phyloP scores from a whole-genome alignment of 306 rosid genomes.

The Fragaria nilgerrensis region DNA sequence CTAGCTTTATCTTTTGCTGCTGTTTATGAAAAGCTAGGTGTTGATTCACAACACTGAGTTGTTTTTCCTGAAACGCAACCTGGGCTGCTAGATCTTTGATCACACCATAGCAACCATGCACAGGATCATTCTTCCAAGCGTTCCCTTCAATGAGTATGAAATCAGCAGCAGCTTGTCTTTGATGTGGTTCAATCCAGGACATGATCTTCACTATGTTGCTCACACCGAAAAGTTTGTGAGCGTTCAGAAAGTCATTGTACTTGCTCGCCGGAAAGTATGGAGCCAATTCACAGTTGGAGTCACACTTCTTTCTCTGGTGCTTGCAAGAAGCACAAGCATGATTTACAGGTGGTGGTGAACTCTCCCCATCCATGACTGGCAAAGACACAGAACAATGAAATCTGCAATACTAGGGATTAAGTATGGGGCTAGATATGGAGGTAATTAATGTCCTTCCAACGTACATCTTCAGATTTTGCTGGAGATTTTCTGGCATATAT shows the following conservation, averaged over 20 bases:
- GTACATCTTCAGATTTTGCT: slow-evolving; percentile 1
- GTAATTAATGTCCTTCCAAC: not conserved
- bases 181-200: not conserved
- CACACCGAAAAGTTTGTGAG: slow-evolving; percentile 19
- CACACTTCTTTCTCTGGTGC: slow-evolving; percentile 30
- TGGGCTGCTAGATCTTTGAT: not conserved
- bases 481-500: not conserved
- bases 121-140: slow-evolving; percentile 12
- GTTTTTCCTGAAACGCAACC: not conserved
- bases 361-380: not conserved
- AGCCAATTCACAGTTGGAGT: slow-evolving; percentile 21
- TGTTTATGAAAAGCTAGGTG: slow-evolving; percentile 8
- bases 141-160: slow-evolving; percentile 17
- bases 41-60: slow-evolving; percentile 7
- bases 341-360: not conserved
- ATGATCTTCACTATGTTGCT: slow-evolving; percentile 24
- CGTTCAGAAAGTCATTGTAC: slow-evolving; percentile 15
- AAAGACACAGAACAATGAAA: not conserved
- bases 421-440: not conserved
- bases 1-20: too few relatives aligned
- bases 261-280: slow-evolving; percentile 20
- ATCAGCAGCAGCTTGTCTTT: slow-evolving; percentile 21
- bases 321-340: slow-evolving; percentile 29
- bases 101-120: slow-evolving; percentile 27
- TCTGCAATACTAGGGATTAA: not conserved